Evolutionary conservation across 1,284 basidiomycete species (phyloP).

Genomic region (Papiliotrema nemorosa): DNA sequence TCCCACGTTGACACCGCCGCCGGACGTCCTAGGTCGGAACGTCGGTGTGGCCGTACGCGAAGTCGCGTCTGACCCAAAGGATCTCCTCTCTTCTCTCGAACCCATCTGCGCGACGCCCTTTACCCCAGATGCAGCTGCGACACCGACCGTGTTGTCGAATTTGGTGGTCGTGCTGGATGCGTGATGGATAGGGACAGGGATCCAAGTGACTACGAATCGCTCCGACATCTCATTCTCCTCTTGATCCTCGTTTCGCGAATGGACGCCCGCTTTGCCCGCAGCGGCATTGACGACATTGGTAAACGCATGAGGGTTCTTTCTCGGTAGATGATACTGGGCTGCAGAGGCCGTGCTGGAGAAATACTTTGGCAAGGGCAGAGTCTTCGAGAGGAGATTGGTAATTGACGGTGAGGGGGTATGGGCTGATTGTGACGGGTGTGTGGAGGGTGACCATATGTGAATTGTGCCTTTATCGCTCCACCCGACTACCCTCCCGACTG

Average conservation of each 20-base stretch:
- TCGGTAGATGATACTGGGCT: conserved; percentile 84
- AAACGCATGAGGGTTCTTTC: conserved; percentile 48
- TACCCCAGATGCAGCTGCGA: neutral
- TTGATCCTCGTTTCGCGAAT: conserved; percentile 35
- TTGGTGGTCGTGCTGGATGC: neutral
- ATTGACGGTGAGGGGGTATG: conserved; percentile 53
- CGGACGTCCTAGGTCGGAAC: neutral
- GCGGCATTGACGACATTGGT: conserved; percentile 34
- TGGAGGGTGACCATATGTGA: conserved; percentile 60
- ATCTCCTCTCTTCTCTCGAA: conserved; percentile 14
- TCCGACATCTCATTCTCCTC: conserved; percentile 62
- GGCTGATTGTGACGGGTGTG: neutral
- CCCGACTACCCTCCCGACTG: conserved; percentile 41
- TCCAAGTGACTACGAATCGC: conserved; percentile 79
- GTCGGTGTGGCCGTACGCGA: conserved; percentile 28
- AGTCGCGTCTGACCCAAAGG: conserved; percentile 18
- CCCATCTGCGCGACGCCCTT: conserved; percentile 9
- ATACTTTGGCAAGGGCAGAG: conserved; percentile 81
- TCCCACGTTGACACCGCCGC: neutral
- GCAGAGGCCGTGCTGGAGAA: conserved; percentile 92
- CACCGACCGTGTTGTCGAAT: neutral
- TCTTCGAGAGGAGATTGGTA: conserved; percentile 68
- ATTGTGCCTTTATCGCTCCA: conserved; percentile 96
- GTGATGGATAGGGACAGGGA: conserved; percentile 54
- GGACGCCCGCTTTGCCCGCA: conserved; percentile 45